Conservation (phyloP, 805 yeast species). For the Ogataea glucozyma region DNA sequence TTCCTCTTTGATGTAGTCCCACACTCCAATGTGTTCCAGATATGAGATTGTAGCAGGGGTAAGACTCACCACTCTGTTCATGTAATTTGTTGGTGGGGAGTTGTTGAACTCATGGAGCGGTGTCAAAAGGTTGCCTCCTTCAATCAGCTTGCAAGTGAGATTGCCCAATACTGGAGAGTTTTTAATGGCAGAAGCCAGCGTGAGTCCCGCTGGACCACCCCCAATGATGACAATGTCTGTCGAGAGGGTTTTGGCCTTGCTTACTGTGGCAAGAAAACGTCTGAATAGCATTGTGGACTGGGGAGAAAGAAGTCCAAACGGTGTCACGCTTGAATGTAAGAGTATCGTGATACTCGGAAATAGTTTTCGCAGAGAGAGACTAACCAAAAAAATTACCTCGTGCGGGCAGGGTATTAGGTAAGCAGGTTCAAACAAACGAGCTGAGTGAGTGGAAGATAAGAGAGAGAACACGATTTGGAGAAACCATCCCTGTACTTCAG, state of each 20-base stretch:
- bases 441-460: not conserved
- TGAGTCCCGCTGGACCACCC: slow-evolving; percentile 96
- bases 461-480: not conserved
- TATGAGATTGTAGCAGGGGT: slow-evolving; percentile 79
- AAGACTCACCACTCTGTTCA: slow-evolving; percentile 82
- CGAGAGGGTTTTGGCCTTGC: slow-evolving; percentile 13
- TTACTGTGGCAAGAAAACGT: slow-evolving; percentile 32
- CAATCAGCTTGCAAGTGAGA: slow-evolving; percentile 68
- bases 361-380: no score
- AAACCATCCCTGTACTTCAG: no score
- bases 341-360: no score
- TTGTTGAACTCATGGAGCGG: slow-evolving; percentile 48
- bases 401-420: no score
- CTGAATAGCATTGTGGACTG: slow-evolving; percentile 20
- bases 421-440: not conserved
- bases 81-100: slow-evolving; percentile 50
- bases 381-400: no score
- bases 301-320: not conserved
- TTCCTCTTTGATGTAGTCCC: slow-evolving; percentile 68
- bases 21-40: slow-evolving; percentile 70
- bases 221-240: slow-evolving; percentile 87
- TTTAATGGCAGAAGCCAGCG: slow-evolving; percentile 79
- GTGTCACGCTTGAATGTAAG: no score
- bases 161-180: slow-evolving; percentile 60
- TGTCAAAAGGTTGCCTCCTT: slow-evolving; percentile 58